Conservation (phyloP, 441 rosid species). For the Biscutella auriculata region DNA sequence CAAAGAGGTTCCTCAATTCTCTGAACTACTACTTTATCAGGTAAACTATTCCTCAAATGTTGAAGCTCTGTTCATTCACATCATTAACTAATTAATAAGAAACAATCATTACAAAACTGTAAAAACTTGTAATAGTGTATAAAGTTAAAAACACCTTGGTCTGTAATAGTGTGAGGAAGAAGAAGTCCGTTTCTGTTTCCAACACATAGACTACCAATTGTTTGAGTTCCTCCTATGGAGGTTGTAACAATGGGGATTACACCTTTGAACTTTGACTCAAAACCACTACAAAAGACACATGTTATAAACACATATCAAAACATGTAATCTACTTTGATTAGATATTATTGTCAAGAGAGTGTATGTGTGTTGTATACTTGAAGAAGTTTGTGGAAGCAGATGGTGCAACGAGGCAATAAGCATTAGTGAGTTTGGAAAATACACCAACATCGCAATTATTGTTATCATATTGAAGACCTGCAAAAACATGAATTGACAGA, state of each 20-base stretch:
- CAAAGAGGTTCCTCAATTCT: constrained; percentile 66
- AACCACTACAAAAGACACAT: constrained; percentile 32
- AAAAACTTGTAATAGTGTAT: too few relatives aligned
- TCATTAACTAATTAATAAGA: too few relatives aligned
- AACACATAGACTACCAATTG: constrained; percentile 68
- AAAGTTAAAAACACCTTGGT: constrained; percentile 37
- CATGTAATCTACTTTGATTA: too few relatives aligned
- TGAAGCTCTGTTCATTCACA: constrained; percentile 73
- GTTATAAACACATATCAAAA: too few relatives aligned
- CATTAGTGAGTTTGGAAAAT: constrained; percentile 81
- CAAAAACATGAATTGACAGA: too few relatives aligned
- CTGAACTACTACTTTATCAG: constrained; percentile 66
- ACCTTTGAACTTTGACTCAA: constrained; percentile 53
- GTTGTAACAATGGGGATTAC: constrained; percentile 66
- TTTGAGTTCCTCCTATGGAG: constrained; percentile 62
- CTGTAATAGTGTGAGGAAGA: constrained; percentile 66
- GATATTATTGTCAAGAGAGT: too few relatives aligned
- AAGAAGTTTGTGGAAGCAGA: too few relatives aligned
- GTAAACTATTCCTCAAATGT: constrained; percentile 70
- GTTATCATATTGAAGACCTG: constrained; percentile 62
- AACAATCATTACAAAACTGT: too few relatives aligned
- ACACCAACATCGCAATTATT: constrained; percentile 87
- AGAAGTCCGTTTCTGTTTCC: constrained; percentile 88
- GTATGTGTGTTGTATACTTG: too few relatives aligned
- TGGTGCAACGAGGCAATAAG: constrained; percentile 71